Conservation (phyloP, 2,329 filamentous ascomycete genomes). For the Periconia digitata region DNA sequence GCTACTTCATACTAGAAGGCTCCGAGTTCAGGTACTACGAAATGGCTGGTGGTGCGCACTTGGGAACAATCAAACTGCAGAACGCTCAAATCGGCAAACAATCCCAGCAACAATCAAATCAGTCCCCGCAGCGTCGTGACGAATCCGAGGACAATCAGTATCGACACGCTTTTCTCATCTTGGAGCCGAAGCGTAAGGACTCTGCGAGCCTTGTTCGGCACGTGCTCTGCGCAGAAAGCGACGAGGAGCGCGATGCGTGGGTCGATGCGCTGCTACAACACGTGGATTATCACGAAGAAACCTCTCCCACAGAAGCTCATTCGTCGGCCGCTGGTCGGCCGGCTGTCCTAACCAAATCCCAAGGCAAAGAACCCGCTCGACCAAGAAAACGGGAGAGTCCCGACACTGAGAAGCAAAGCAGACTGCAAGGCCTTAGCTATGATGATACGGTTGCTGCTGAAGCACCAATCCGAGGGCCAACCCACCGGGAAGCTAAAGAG, state of each 20-base stretch:
- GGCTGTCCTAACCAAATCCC: conserved; percentile 45
- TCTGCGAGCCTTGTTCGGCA: conserved; percentile 85
- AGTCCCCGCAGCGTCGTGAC: conserved; percentile 63
- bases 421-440: conserved; percentile 55
- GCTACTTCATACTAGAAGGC: conserved; percentile 70
- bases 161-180: conserved; percentile 89
- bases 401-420: conserved; percentile 35
- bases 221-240: conserved; percentile 93
- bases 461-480: conserved; percentile 55
- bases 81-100: conserved; percentile 95
- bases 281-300: conserved; percentile 69
- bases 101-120: conserved; percentile 61
- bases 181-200: conserved; percentile 97
- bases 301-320: conserved; percentile 49
- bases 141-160: conserved; percentile 93
- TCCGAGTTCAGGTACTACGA: conserved; percentile 87
- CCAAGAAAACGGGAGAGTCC: conserved; percentile 40
- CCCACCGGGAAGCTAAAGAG: conserved; percentile 29
- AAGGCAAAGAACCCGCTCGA: conserved; percentile 30
- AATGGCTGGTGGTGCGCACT: conserved; percentile 81
- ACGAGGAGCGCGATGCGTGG: conserved; percentile 89
- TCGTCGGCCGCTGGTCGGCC: conserved; percentile 5
- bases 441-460: conserved; percentile 60
- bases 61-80: conserved; percentile 90
- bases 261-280: conserved; percentile 87